Percentiles rank a stretch among this genome's conserved stretches.
These are phyloP conservation scores for Neopestalotiopsis rosae DNA, from an alignment of 2,329 filamentous ascomycete genomes.

Conservation along the genomic window DNA sequence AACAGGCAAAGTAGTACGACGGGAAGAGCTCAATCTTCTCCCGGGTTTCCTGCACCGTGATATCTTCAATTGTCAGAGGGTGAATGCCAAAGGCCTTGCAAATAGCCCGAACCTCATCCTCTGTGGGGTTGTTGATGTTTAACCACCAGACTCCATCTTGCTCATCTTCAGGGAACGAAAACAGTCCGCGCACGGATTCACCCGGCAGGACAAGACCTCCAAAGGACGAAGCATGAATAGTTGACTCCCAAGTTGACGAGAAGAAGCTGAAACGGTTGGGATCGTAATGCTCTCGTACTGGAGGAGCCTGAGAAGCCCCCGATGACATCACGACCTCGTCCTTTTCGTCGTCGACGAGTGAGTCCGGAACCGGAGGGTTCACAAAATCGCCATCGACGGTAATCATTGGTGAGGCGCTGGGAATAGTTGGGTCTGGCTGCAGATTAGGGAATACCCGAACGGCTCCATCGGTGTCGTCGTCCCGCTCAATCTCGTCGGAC, in stretches of 20 bases:
- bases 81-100: conserved; percentile 96
- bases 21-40: conserved; percentile 99
- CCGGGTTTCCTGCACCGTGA: conserved; percentile 90
- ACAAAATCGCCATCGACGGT: conserved; percentile 64
- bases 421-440: conserved; percentile 45
- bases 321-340: conserved; percentile 22
- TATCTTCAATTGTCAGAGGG: conserved; percentile 94
- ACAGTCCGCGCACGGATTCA: conserved; percentile 87
- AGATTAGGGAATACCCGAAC: conserved; percentile 66
- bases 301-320: conserved; percentile 34
- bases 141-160: conserved; percentile 96
- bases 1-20: conserved; percentile 97
- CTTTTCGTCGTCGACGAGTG: conserved; percentile 55
- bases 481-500: conserved; percentile 56
- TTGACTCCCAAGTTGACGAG: conserved; percentile 91
- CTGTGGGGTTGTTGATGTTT: conserved; percentile 87
- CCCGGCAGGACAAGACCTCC: conserved; percentile 88
- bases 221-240: conserved; percentile 87
- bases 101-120: conserved; percentile 85
- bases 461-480: conserved; percentile 53
- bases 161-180: conserved; percentile 68
- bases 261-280: conserved; percentile 94
- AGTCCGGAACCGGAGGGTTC: conserved; percentile 55
- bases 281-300: conserved; percentile 55
- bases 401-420: conserved; percentile 39